These are phyloP conservation scores for Pyrrhoderma noxium DNA, from an alignment of 1,284 basidiomycete genomes.

Conservation along the genomic window DNA sequence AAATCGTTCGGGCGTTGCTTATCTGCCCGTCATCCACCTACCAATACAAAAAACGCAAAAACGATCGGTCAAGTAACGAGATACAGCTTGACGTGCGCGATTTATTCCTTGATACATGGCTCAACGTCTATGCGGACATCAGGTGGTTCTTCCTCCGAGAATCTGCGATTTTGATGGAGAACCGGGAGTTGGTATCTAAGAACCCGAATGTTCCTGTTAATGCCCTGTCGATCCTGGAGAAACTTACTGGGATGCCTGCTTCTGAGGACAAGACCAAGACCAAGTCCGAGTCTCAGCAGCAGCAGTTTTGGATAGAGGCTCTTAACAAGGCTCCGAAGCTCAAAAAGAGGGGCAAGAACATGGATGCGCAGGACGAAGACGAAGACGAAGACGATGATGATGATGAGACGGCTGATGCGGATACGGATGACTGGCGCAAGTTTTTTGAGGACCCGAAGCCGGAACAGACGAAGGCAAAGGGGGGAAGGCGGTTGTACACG, in stretches of 20 bases:
- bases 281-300: not conserved
- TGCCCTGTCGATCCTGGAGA: conserved; percentile 70
- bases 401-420: conserved; percentile 25
- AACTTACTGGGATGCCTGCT: conserved; percentile 78
- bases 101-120: conserved; percentile 62
- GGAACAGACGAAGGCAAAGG: conserved; percentile 26
- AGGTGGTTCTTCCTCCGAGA: conserved; percentile 92
- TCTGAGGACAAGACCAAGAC: not conserved
- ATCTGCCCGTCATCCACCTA: conserved; percentile 52
- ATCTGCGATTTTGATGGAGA: conserved; percentile 39
- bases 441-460: conserved; percentile 61
- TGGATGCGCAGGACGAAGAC: conserved; percentile 31
- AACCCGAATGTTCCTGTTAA: conserved; percentile 48
- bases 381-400: conserved; percentile 32
- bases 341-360: conserved; percentile 36
- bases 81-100: conserved; percentile 55
- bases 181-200: conserved; percentile 21
- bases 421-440: conserved; percentile 53
- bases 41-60: conserved; percentile 18
- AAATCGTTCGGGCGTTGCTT: conserved; percentile 54
- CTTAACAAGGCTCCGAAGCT: conserved; percentile 55
- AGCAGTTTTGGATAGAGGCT: conserved; percentile 74
- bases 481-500: conserved; percentile 40
- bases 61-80: conserved; percentile 10
- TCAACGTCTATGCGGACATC: conserved; percentile 81